phyloP scores from a whole-genome alignment of 305 asterid species.

The Plantago coronopus region DNA sequence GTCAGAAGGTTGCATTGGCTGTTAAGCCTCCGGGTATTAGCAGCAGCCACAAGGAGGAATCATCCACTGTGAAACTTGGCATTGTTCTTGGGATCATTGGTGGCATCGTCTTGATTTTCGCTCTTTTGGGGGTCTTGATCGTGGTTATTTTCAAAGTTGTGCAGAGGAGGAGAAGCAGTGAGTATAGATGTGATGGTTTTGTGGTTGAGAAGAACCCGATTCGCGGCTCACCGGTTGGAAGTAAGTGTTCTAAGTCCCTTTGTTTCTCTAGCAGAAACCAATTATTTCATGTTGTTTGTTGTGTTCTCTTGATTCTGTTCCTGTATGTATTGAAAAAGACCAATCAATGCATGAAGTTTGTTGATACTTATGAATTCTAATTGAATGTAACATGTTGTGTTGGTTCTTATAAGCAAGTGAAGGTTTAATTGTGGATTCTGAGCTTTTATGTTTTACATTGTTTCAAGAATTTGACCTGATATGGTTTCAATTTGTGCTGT shows the following conservation, averaged over 20 bases:
- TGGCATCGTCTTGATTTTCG: slow-evolving; percentile 46
- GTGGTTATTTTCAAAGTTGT: slow-evolving; percentile 43
- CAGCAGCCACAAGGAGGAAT: slow-evolving; percentile 15
- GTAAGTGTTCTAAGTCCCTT: slow-evolving; percentile 34
- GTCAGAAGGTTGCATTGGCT: slow-evolving; percentile 83
- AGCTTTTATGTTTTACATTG: not conserved
- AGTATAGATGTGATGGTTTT: slow-evolving; percentile 49
- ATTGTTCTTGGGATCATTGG: slow-evolving; percentile 70
- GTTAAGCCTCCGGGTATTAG: slow-evolving; percentile 59
- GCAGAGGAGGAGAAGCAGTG: slow-evolving; percentile 33
- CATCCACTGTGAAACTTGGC: slow-evolving; percentile 60
- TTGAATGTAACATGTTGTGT: no score
- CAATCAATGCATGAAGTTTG: no score
- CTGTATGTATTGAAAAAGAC: no score
- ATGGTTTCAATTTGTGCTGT: slow-evolving; percentile 1
- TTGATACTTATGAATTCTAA: no score
- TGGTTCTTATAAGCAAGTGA: no score
- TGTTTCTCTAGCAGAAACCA: not conserved
- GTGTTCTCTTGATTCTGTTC: not conserved
- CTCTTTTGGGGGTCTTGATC: slow-evolving; percentile 47
- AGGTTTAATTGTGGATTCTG: no score
- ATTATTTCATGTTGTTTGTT: not conserved
- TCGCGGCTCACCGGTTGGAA: slow-evolving; percentile 47
- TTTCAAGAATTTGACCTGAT: not conserved
- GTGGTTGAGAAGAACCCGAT: slow-evolving; percentile 46